phyloP scores from a whole-genome alignment of 164 flowering plant species.

The Echeveria elegans region DNA sequence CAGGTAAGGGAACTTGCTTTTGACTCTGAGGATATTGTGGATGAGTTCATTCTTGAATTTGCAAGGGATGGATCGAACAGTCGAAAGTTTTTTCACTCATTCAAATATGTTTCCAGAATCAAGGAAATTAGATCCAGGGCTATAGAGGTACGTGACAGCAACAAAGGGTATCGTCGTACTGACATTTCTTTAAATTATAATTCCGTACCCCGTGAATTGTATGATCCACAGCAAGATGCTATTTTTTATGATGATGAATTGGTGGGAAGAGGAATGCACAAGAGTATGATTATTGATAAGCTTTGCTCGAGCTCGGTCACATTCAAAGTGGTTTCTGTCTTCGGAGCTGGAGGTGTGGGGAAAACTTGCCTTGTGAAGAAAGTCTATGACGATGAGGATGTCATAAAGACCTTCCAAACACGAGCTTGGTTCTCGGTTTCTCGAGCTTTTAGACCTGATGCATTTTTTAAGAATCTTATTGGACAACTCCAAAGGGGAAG shows the following conservation, averaged over 20 bases:
- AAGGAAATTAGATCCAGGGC: not conserved
- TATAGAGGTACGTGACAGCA: not conserved
- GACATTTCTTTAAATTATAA: not conserved
- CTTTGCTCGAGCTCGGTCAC: not conserved
- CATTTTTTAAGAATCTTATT: slow-evolving; percentile 4
- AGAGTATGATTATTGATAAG: not conserved
- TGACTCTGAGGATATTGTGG: slow-evolving; percentile 11
- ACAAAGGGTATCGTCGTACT: not conserved
- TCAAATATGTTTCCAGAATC: not conserved
- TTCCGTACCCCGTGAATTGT: not conserved
- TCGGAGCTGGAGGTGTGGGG: slow-evolving; percentile 17
- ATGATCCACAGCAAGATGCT: slow-evolving; percentile 10
- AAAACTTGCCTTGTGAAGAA: slow-evolving; percentile 15
- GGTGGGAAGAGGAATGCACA: slow-evolving; percentile 8
- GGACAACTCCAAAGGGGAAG: not conserved
- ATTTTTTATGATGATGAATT: slow-evolving; percentile 6
- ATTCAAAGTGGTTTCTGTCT: slow-evolving; percentile 4
- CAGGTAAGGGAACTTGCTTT: slow-evolving; percentile 12
- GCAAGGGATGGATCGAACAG: not conserved
- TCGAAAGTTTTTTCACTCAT: not conserved
- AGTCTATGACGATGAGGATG: not conserved
- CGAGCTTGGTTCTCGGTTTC: slow-evolving; percentile 16
- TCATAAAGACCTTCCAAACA: slow-evolving; percentile 2
- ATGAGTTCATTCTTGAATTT: slow-evolving; percentile 7
- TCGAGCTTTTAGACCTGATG: not conserved